These are phyloP conservation scores for Pythium apleroticum DNA, from an alignment of 352 stramenopile genomes.

Conservation along the genomic window DNA sequence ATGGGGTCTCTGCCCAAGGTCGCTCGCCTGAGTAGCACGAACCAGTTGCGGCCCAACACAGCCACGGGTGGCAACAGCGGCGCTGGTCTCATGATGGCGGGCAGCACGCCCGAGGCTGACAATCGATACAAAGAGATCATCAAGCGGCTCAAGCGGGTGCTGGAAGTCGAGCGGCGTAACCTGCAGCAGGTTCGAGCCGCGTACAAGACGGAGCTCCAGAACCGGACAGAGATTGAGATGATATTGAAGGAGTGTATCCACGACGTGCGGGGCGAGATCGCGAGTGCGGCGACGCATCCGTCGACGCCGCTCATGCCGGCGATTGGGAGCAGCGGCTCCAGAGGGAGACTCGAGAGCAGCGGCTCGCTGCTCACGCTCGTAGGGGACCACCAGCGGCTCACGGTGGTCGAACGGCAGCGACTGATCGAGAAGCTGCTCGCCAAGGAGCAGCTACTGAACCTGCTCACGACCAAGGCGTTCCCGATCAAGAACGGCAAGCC, in stretches of 20 bases:
- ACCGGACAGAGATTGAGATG: constrained; percentile 78
- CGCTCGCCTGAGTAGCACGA: not conserved
- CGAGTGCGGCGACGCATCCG: constrained; percentile 31
- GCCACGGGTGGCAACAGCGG: not conserved
- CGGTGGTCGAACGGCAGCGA: constrained; percentile 50
- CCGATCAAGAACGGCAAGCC: constrained; percentile 42
- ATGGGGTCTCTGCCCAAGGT: constrained; percentile 29
- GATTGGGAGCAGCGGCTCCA: not conserved
- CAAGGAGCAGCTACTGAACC: constrained; percentile 77
- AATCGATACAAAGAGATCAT: constrained; percentile 93
- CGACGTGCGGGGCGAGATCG: constrained; percentile 73
- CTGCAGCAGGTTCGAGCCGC: constrained; percentile 72
- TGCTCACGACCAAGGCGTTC: constrained; percentile 80
- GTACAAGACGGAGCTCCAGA: constrained; percentile 75
- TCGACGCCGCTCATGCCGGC: constrained; percentile 17
- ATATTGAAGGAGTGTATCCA: constrained; percentile 81
- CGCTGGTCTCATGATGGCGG: not conserved
- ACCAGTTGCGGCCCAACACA: not conserved
- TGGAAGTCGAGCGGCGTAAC: constrained; percentile 86
- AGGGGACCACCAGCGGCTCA: constrained; percentile 30
- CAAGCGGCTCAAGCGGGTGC: constrained; percentile 86
- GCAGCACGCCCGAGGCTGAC: constrained; percentile 41
- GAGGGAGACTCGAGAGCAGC: constrained; percentile 19
- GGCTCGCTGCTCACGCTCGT: constrained; percentile 13
- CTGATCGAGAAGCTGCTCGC: constrained; percentile 80